Conservation (phyloP, 2,329 filamentous ascomycete genomes). For the Monosporascus sp. region DNA sequence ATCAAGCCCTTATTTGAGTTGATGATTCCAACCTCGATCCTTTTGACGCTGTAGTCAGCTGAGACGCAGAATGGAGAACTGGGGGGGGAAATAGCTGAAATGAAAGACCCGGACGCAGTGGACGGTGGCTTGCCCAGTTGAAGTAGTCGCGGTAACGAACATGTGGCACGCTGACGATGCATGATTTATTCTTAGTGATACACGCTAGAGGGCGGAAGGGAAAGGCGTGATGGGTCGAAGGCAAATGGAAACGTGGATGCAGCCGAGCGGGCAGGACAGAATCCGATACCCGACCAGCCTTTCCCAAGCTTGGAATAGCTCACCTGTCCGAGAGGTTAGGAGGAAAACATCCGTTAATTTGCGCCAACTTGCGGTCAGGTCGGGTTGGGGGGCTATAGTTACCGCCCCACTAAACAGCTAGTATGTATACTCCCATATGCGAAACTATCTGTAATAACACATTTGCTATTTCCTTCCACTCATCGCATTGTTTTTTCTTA, state of each 20-base stretch:
- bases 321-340: neutral
- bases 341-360: neutral
- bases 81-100: neutral
- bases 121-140: too few species aligned
- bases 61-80: neutral
- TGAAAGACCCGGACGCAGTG: neutral
- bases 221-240: neutral
- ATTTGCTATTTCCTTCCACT: too few species aligned
- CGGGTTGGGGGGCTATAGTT: neutral
- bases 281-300: neutral
- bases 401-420: too few species aligned
- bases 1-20: neutral
- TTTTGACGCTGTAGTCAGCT: too few species aligned
- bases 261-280: neutral
- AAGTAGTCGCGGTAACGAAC: neutral
- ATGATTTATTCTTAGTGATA: neutral
- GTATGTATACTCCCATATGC: too few species aligned
- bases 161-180: neutral
- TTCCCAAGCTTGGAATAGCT: neutral
- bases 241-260: neutral
- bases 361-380: neutral
- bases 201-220: neutral
- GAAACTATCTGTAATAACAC: too few species aligned
- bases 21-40: too few species aligned
- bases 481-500: too few species aligned